These are phyloP conservation scores for Globisporangium canariense DNA, from an alignment of 352 stramenopile genomes.

Conservation along the genomic window DNA sequence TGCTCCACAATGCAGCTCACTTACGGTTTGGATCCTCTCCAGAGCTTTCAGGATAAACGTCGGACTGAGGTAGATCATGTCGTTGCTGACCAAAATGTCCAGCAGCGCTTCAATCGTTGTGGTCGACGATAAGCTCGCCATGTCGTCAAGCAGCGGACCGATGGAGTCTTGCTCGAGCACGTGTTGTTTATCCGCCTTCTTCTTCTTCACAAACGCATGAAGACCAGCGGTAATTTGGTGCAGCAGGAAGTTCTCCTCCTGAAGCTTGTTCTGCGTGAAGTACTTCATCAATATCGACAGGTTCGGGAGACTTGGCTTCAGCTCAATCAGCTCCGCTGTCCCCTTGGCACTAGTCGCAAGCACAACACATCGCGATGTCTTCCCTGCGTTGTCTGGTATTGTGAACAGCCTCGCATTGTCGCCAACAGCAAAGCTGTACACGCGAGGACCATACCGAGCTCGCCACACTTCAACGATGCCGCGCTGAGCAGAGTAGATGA, in stretches of 20 bases:
- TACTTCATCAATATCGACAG: slow-evolving; percentile 75
- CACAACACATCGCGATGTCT: slow-evolving; percentile 51
- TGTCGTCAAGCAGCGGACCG: slow-evolving; percentile 57
- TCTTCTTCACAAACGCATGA: slow-evolving; percentile 73
- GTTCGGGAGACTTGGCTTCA: slow-evolving; percentile 54
- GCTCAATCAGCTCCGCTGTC: slow-evolving; percentile 51
- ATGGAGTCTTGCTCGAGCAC: slow-evolving; percentile 52
- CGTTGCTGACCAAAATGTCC: slow-evolving; percentile 56
- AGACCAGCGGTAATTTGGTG: slow-evolving; percentile 75
- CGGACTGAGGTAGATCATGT: slow-evolving; percentile 58
- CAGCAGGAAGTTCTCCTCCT: slow-evolving; percentile 84
- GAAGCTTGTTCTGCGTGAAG: slow-evolving; percentile 82
- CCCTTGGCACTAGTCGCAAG: slow-evolving; percentile 31
- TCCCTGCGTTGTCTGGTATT: slow-evolving; percentile 30
- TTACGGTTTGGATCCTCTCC: slow-evolving; percentile 60
- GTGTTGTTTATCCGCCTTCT: slow-evolving; percentile 28
- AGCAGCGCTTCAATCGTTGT: slow-evolving; percentile 71
- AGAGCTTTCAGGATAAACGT: slow-evolving; percentile 59
- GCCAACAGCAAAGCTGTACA: slow-evolving; percentile 73
- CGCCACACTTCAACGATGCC: slow-evolving; percentile 85
- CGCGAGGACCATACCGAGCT: slow-evolving; percentile 63
- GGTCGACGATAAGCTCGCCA: slow-evolving; percentile 53
- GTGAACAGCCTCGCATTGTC: slow-evolving; percentile 68
- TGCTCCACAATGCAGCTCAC: slow-evolving; percentile 1
- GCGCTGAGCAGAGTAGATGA: slow-evolving; percentile 82